These are phyloP conservation scores for Trichoderma semiorbis DNA, from an alignment of 2,329 filamentous ascomycete species.

Conservation along the genomic window DNA sequence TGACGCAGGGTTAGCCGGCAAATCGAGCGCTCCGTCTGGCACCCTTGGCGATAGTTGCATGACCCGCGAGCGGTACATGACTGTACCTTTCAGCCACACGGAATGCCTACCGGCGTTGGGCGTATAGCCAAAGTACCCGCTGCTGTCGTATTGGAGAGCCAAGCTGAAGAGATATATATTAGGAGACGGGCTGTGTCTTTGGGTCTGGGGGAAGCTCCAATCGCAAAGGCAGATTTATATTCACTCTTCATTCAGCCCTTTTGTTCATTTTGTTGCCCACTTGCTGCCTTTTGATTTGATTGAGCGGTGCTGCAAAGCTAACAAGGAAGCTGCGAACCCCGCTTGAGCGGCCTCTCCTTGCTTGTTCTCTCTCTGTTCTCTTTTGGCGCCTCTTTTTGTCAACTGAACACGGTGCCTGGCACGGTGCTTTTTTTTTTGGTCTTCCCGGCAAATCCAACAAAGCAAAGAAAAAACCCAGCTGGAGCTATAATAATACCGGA, in stretches of 20 bases:
- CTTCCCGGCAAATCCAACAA: neutral
- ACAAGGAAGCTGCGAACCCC: neutral
- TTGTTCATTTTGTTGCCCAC: neutral
- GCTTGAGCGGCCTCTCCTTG: neutral
- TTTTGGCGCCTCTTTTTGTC: neutral
- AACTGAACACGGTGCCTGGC: neutral
- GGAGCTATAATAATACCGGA: neutral
- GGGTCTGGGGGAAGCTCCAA: neutral
- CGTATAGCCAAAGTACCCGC: neutral
- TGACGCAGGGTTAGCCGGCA: neutral
- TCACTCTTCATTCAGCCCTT: neutral
- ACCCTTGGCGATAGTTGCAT: conserved; percentile 1
- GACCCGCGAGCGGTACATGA: neutral
- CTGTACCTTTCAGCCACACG: conserved; percentile 1
- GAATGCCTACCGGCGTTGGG: neutral
- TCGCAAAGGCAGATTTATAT: neutral
- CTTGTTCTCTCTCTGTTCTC: neutral
- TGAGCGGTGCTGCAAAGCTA: neutral
- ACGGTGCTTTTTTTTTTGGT: neutral
- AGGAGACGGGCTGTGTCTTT: neutral
- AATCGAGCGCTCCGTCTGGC: neutral
- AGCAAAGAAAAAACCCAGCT: neutral
- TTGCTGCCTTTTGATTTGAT: neutral
- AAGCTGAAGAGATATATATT: neutral
- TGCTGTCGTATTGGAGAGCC: neutral